Base-by-base conservation (phyloP, 2,329 filamentous ascomycete species). In the Talaromyces marneffei region DNA sequence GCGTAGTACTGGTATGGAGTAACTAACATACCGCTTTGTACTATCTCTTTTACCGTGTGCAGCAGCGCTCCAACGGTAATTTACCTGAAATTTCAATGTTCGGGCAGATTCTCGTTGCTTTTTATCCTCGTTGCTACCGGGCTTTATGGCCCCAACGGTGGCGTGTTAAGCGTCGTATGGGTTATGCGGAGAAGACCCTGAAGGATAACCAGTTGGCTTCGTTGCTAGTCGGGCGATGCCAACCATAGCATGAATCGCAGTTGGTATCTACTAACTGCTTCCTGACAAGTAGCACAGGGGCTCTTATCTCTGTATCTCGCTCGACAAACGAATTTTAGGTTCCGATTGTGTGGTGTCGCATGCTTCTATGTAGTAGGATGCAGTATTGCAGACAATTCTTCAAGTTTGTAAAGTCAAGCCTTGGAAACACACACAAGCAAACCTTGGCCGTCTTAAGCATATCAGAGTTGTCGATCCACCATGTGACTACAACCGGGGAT, bases 131-230 rank as follows among this genome's bases (percentile, higher is more conserved):
- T 20, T n/a, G n/a, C 23, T 48, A 48, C 44, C 44, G 29, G 44
- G 23, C 20, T 33, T 52, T 35, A 7, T 29, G 27, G 48, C 48
- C 48, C 48, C 27, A 33, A 23, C 9, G 29, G n/a, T 20, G 29
- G 48, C 48, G 29, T 23, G 12, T 33, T 14, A 27, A 52, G 23
- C 35, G 48, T 52, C 48, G 48, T 35, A 33, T 35, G 48, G 29
- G n/a, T 33, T 33, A 20, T 52, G 48, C 48, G 48, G 48, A 52
- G 48, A 52, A 52, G 46, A 50, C 46, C 46, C 46, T 35, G 48
- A 20, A 23, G n/a, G 3, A 33, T 14, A 35, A 33, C 18, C 25
- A 48, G n/a, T 27, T 48, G 44, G 44, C 23, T 48, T 48, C 8
- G 44, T 50, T 50, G n/a, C 46, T 50, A 31, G n/a, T 23, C 29